Percentiles rank a stretch among this genome's conserved stretches.
Evolutionary conservation across 345 rosid genomes (phyloP).

Genomic region (Erucastrum elatum): DNA sequence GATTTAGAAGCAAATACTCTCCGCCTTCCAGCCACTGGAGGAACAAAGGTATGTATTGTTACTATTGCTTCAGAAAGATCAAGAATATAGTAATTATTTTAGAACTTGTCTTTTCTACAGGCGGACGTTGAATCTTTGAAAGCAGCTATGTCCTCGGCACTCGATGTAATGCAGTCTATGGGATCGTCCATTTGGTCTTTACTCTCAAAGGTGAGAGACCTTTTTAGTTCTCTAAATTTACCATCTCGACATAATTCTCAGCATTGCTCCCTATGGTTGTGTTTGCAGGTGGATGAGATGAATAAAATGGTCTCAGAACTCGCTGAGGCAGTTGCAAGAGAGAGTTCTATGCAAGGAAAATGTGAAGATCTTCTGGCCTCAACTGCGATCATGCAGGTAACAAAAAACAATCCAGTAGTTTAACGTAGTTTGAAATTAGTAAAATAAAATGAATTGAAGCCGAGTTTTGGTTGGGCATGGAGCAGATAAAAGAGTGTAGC

Average conservation of each 20-base stretch:
- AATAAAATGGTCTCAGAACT: constrained; percentile 68
- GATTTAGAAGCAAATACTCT: constrained; percentile 92
- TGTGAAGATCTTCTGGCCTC: constrained; percentile 75
- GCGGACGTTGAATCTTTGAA: constrained; percentile 75
- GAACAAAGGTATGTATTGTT: constrained; percentile 65
- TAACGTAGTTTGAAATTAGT: background rate
- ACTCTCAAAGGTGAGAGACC: constrained; percentile 73
- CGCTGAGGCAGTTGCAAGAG: constrained; percentile 57
- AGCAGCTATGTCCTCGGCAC: constrained; percentile 81
- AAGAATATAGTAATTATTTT: constrained; percentile 9
- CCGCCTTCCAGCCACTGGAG: constrained; percentile 85
- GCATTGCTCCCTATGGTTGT: constrained; percentile 11
- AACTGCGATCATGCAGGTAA: constrained; percentile 76
- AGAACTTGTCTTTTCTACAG: constrained; percentile 44
- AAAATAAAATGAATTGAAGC: background rate
- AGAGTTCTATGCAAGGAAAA: constrained; percentile 65
- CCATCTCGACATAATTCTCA: constrained; percentile 6
- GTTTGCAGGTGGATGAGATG: constrained; percentile 66
- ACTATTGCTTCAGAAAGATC: constrained; percentile 1
- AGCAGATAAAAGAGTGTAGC: constrained; percentile 65
- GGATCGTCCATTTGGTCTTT: constrained; percentile 74
- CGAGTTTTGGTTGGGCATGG: background rate
- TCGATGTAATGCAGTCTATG: constrained; percentile 87
- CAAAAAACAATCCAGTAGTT: background rate
- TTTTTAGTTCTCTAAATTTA: background rate